Conservation (phyloP, 192 early-diverging fungal species). For the Coemansia brasiliensis region DNA sequence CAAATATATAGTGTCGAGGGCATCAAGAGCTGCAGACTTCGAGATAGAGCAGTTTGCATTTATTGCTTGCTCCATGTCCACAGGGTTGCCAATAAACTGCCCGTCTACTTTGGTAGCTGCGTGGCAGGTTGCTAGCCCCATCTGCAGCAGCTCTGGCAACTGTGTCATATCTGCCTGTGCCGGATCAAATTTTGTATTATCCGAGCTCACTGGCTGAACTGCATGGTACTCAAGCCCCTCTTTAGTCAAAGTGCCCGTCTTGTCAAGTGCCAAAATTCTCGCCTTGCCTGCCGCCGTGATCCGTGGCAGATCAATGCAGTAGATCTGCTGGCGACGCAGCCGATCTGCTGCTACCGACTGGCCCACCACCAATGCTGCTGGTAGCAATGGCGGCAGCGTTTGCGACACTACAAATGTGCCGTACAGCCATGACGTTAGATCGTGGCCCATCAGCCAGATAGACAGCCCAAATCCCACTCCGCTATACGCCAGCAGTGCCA, state of each 20-base stretch:
- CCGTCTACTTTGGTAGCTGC: slow-evolving; percentile 59
- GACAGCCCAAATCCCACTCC: slow-evolving; percentile 58
- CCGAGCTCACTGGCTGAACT: slow-evolving; percentile 24
- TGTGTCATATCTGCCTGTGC: slow-evolving; percentile 21
- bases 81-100: slow-evolving; percentile 66
- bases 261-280: slow-evolving; percentile 74
- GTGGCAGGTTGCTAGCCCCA: slow-evolving; percentile 66
- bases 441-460: slow-evolving; percentile 62
- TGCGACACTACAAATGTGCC: slow-evolving; percentile 72
- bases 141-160: slow-evolving; percentile 28
- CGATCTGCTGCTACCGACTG: slow-evolving; percentile 69
- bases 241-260: slow-evolving; percentile 75
- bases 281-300: slow-evolving; percentile 74
- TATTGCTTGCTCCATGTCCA: slow-evolving; percentile 78
- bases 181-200: neutral
- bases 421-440: slow-evolving; percentile 72
- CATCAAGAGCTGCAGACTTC: neutral
- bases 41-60: slow-evolving; percentile 55
- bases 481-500: slow-evolving; percentile 67
- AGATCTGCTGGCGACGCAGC: slow-evolving; percentile 63
- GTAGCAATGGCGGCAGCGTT: slow-evolving; percentile 66
- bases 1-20: slow-evolving; percentile 57
- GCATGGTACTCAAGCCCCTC: slow-evolving; percentile 71
- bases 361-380: slow-evolving; percentile 71
- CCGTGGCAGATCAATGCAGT: slow-evolving; percentile 70